phyloP scores from a whole-genome alignment of 768 basidiomycete species.

The Lactarius tabidus region DNA sequence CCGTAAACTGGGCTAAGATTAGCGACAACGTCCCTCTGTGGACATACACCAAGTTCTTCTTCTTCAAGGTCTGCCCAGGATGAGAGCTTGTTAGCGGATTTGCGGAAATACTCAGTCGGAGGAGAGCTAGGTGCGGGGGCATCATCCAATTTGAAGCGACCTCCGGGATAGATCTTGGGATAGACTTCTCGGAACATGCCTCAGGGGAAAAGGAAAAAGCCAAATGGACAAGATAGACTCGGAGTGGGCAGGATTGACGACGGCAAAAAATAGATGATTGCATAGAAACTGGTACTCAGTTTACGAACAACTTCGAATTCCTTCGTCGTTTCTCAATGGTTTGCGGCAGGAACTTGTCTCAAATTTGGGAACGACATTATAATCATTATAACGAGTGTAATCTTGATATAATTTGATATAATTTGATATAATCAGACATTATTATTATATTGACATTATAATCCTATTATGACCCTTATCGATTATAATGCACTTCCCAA shows the following conservation, averaged over 20 bases:
- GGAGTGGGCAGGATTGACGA: too few relatives aligned
- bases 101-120: constrained; percentile 56
- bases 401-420: too few relatives aligned
- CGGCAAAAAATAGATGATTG: too few relatives aligned
- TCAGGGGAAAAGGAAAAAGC: constrained; percentile 41
- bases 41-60: constrained; percentile 81
- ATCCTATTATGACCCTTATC: too few relatives aligned
- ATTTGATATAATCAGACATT: too few relatives aligned
- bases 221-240: constrained; percentile 91
- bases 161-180: constrained; percentile 53
- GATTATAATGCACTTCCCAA: too few relatives aligned
- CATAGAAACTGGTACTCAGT: constrained; percentile 83
- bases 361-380: too few relatives aligned
- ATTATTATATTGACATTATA: too few relatives aligned
- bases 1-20: constrained; percentile 11
- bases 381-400: too few relatives aligned
- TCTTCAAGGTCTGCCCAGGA: constrained; percentile 91
- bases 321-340: constrained; percentile 45
- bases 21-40: constrained; percentile 63
- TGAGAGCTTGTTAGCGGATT: constrained; percentile 94
- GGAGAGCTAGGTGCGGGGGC: constrained; percentile 30
- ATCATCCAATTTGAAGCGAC: constrained; percentile 34
- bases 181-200: constrained; percentile 35
- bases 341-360: constrained; percentile 33
- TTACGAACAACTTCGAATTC: constrained; percentile 83